phyloP scores from a whole-genome alignment of 331 rosid species.

The Ulmus americana region DNA sequence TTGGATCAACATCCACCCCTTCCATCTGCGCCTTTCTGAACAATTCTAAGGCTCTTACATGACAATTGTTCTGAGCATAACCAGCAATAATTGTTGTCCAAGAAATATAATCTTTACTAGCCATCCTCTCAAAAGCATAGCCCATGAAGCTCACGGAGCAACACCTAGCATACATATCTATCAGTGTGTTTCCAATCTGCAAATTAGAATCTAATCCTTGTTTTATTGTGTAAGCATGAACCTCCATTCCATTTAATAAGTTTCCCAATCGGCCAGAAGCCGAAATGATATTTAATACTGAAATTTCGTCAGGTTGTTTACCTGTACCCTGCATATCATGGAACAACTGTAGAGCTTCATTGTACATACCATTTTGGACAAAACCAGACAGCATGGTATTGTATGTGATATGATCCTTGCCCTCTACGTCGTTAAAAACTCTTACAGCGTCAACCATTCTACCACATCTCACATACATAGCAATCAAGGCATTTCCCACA shows the following conservation, averaged over 20 bases:
- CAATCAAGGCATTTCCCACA: conserved; percentile 65
- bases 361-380: conserved; percentile 48
- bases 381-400: conserved; percentile 68
- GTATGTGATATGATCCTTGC: conserved; percentile 63
- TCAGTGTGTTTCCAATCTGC: conserved; percentile 57
- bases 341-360: conserved; percentile 44
- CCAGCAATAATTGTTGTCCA: conserved; percentile 80
- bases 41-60: conserved; percentile 40
- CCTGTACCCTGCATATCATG: conserved; percentile 39
- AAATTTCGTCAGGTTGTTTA: conserved; percentile 53
- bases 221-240: conserved; percentile 61
- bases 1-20: conserved; percentile 43
- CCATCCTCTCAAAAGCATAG: conserved; percentile 43
- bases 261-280: conserved; percentile 56
- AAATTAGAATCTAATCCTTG: conserved; percentile 49
- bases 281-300: conserved; percentile 48
- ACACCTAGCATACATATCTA: conserved; percentile 72
- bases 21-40: conserved; percentile 37
- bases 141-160: conserved; percentile 46
- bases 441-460: conserved; percentile 37
- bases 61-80: conserved; percentile 50
- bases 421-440: conserved; percentile 39
- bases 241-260: conserved; percentile 51
- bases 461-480: conserved; percentile 64
- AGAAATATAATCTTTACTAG: conserved; percentile 49